Base-by-base conservation (phyloP, 768 basidiomycete genomes). In the Dioszegia crocea region DNA sequence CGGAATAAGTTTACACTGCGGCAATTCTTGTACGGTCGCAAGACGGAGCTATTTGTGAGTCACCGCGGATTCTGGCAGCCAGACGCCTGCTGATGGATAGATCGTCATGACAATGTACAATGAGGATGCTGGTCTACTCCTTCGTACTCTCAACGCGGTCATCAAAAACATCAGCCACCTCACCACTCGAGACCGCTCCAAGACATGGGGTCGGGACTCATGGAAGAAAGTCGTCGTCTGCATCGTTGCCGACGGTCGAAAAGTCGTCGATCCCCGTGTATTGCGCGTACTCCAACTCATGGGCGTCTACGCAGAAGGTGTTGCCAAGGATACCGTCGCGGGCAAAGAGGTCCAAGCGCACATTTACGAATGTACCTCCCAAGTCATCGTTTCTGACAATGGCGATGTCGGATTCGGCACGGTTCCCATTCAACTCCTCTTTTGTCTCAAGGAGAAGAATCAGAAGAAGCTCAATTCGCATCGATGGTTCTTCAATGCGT, bases 211-310 rank as follows among this genome's bases (percentile, higher is more conserved):
- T 2, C 58, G 63, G 6, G 74, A 78, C 21, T 63, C 71, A 0
- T 79, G 79, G 79, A 76, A 79, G 56, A 79, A 78, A 56, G 71
- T 79, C 41, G 77, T 78, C 24, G 77, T 79, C 12, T 74, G 74
- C 43, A 64, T 79, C 54, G 78, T 79, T 14, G 71, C 73, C 14
- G 78, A 79, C 59, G 78, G 78, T 3, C 65, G 78, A 21, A 66
- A 71, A 49, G 76, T 77, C 36, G 73, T 78, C 50, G 76, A 79
- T 60, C 66, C 72, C 1, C 51, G 74, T 26, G 94, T 91, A 1
- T 83, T 96, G 19, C 90, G 93, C 80, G 89, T 92, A 30, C 82
- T 93, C 40, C 86, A 84, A 60, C 80, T 92, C 43, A 88, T 89
- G 77, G 61, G 82, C 66, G 47, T 59, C 24, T 62, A 59, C 44